Conservation (phyloP, 1,139 yeast genomes). For the Suhomyces wounanorum region DNA sequence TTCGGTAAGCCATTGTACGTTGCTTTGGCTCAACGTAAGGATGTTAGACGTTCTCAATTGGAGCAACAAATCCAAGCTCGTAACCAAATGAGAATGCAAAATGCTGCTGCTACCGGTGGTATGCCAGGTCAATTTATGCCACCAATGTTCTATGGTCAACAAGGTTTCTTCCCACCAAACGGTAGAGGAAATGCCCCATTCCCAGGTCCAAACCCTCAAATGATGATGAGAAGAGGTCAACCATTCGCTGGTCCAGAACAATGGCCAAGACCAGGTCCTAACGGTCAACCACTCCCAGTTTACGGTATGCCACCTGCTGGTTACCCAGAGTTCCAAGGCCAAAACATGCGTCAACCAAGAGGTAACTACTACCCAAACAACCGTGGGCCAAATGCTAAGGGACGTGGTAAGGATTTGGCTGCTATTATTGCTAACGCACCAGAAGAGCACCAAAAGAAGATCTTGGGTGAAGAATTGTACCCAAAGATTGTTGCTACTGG, state of each 20-base stretch:
- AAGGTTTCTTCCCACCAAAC: slow-evolving; percentile 79
- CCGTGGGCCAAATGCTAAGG: slow-evolving; percentile 36
- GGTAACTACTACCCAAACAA: slow-evolving; percentile 48
- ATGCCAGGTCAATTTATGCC: slow-evolving; percentile 95
- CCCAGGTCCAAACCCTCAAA: slow-evolving; percentile 80
- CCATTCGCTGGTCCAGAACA: slow-evolving; percentile 56
- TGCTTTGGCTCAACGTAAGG: slow-evolving; percentile 98
- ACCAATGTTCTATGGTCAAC: slow-evolving; percentile 92
- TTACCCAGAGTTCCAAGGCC: slow-evolving; percentile 56
- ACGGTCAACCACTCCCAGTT: slow-evolving; percentile 78
- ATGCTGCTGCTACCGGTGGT: slow-evolving; percentile 84
- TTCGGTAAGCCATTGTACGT: slow-evolving; percentile 96
- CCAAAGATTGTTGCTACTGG: slow-evolving; percentile 92
- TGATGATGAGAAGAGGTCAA: slow-evolving; percentile 77
- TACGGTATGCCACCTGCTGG: slow-evolving; percentile 85
- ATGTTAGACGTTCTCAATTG: slow-evolving; percentile 94
- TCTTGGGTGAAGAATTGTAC: slow-evolving; percentile 96
- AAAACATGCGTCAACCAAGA: slow-evolving; percentile 48
- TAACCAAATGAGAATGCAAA: slow-evolving; percentile 98
- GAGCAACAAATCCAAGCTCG: slow-evolving; percentile 98
- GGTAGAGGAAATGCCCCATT: slow-evolving; percentile 82
- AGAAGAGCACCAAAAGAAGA: slow-evolving; percentile 92
- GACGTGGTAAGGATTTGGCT: slow-evolving; percentile 49
- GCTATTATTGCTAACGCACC: slow-evolving; percentile 65
- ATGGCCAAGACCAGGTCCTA: slow-evolving; percentile 78